These are phyloP conservation scores for Ophiostoma quercus DNA, from an alignment of 2,329 filamentous ascomycete genomes.

Conservation along the genomic window DNA sequence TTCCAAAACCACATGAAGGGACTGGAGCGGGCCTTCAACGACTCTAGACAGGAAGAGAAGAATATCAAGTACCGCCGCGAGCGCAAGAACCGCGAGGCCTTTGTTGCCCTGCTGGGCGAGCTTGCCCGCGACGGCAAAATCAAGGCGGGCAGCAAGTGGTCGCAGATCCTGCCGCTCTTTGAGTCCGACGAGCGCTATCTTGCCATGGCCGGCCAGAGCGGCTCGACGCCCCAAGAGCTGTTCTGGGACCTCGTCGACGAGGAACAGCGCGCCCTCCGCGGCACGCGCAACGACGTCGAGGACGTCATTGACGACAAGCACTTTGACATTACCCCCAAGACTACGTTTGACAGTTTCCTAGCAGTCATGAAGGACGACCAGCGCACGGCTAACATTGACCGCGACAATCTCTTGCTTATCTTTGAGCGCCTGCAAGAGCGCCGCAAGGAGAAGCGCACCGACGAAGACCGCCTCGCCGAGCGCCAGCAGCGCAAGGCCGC, in stretches of 20 bases:
- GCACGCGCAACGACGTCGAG: conserved; percentile 73
- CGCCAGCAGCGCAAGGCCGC: conserved; percentile 78
- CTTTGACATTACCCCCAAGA: conserved; percentile 83
- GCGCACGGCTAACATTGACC: conserved; percentile 81
- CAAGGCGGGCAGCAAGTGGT: conserved; percentile 88
- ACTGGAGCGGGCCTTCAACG: conserved; percentile 86
- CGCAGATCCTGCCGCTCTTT: conserved; percentile 67
- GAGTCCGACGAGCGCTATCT: conserved; percentile 77
- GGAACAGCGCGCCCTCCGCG: conserved; percentile 80
- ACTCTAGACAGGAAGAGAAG: conserved; percentile 82
- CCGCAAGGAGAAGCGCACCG: conserved; percentile 73
- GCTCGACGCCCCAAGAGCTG: conserved; percentile 81
- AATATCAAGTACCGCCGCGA: conserved; percentile 73
- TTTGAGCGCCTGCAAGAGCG: conserved; percentile 88
- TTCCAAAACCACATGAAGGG: conserved; percentile 95
- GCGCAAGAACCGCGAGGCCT: conserved; percentile 79
- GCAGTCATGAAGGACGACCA: conserved; percentile 76
- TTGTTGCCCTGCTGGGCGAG: conserved; percentile 67
- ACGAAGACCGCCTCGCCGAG: conserved; percentile 80
- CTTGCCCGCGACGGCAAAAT: conserved; percentile 72
- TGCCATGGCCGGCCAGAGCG: conserved; percentile 75
- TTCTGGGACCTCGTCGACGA: conserved; percentile 97
- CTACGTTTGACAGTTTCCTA: conserved; percentile 83
- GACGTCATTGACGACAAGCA: conserved; percentile 88
- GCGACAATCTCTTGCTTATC: conserved; percentile 71